phyloP scores from a whole-genome alignment of 805 yeast species.

The Candida quercuum region DNA sequence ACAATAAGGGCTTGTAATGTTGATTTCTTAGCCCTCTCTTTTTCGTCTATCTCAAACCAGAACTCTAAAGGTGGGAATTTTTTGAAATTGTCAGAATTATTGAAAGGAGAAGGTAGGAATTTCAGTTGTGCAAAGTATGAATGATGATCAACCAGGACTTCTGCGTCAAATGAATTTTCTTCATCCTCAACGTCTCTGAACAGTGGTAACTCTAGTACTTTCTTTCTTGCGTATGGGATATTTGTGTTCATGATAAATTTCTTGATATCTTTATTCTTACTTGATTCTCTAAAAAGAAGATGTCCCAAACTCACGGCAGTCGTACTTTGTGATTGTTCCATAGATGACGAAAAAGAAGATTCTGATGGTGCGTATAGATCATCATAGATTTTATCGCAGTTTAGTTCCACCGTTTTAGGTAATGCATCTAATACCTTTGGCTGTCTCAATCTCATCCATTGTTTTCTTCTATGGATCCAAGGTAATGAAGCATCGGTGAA shows the following conservation, averaged over 20 bases:
- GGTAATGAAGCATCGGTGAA: conserved; percentile 17
- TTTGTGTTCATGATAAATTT: conserved; percentile 16
- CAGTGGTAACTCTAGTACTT: conserved; percentile 12
- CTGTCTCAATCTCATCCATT: conserved; percentile 18
- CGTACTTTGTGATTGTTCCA: conserved; percentile 1
- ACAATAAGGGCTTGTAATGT: conserved; percentile 37
- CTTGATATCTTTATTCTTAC: background rate
- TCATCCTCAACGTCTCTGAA: conserved; percentile 8
- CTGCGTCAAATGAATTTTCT: conserved; percentile 7
- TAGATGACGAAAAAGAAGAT: background rate
- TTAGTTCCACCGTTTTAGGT: conserved; percentile 4
- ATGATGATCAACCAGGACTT: conserved; percentile 20
- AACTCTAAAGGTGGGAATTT: conserved; percentile 51
- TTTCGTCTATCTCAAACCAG: conserved; percentile 41
- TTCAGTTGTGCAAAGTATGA: conserved; percentile 37
- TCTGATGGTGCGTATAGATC: conserved; percentile 6
- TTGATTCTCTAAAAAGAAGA: conserved; percentile 11
- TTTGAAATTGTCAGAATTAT: conserved; percentile 21
- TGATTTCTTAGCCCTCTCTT: conserved; percentile 27
- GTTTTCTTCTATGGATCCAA: conserved; percentile 20
- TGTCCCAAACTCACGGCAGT: conserved; percentile 22
- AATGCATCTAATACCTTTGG: conserved; percentile 8
- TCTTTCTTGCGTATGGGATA: conserved; percentile 17
- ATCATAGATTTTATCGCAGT: conserved; percentile 7
- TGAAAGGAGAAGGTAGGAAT: conserved; percentile 40